These are phyloP conservation scores for Boletellus deceptivus DNA, from an alignment of 1,284 basidiomycete species.

Conservation along the genomic window DNA sequence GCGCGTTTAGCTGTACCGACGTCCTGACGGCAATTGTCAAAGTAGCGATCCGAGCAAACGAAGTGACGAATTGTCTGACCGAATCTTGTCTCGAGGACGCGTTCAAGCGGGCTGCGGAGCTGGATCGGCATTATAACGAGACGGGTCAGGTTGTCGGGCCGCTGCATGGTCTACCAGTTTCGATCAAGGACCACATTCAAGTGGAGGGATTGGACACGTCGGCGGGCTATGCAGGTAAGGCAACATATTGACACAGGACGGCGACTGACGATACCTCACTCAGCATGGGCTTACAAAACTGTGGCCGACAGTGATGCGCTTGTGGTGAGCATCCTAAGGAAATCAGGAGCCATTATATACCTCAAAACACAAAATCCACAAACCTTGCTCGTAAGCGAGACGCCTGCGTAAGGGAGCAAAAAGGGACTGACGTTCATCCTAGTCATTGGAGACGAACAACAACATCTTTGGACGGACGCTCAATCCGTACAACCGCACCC, in stretches of 20 bases:
- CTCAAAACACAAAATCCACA: constrained; percentile 59
- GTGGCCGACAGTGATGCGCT: constrained; percentile 44
- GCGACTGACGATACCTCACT: constrained; percentile 1
- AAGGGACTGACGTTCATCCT: constrained; percentile 15
- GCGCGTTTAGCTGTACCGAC: constrained; percentile 26
- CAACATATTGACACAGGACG: background rate
- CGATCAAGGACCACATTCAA: constrained; percentile 53
- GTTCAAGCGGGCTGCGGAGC: constrained; percentile 46
- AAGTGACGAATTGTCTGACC: constrained; percentile 52
- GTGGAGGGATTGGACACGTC: constrained; percentile 48
- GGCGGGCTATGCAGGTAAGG: constrained; percentile 45
- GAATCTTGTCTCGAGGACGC: constrained; percentile 56
- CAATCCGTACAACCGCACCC: constrained; percentile 54
- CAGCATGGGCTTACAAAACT: constrained; percentile 45
- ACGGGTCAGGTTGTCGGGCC: constrained; percentile 55
- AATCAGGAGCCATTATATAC: constrained; percentile 55
- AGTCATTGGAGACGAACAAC: constrained; percentile 50
- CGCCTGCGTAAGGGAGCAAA: constrained; percentile 1
- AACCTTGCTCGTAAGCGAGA: constrained; percentile 41
- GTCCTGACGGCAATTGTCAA: constrained; percentile 28
- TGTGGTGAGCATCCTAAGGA: constrained; percentile 46
- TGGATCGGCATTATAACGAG: constrained; percentile 47
- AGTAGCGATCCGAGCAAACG: constrained; percentile 29
- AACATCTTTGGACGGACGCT: constrained; percentile 52
- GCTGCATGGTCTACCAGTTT: constrained; percentile 58